phyloP scores from a whole-genome alignment of 495 filamentous ascomycete species.

The Hypomontagnella monticulosa region DNA sequence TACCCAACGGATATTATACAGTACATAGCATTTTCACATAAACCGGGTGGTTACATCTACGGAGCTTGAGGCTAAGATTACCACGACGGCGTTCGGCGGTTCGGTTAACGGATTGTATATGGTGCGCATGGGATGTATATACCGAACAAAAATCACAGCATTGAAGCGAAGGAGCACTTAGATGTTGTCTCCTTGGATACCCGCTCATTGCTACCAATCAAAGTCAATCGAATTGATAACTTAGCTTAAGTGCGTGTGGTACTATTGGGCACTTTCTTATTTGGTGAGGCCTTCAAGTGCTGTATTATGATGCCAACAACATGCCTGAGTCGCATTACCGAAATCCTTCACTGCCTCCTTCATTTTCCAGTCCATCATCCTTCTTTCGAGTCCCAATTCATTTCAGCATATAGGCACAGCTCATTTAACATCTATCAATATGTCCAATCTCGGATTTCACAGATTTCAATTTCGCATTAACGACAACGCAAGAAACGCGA shows the following conservation, averaged over 20 bases:
- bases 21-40: background rate
- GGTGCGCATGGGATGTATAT: conserved; percentile 11
- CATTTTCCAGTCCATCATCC: no score
- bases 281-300: no score
- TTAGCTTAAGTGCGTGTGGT: background rate
- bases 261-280: no score
- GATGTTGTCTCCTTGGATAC: conserved; percentile 21
- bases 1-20: conserved; percentile 4
- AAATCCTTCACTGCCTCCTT: no score
- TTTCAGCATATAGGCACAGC: no score
- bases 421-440: no score
- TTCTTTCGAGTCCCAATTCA: no score
- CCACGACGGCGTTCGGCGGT: conserved; percentile 15
- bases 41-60: background rate
- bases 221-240: background rate
- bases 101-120: background rate
- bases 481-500: background rate
- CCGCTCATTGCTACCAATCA: conserved; percentile 6
- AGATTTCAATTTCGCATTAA: background rate
- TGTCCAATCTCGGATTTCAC: background rate
- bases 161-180: conserved; percentile 8
- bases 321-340: no score
- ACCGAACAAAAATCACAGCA: conserved; percentile 6
- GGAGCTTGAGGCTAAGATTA: conserved; percentile 1
- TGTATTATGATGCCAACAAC: no score